Evolutionary conservation across 306 rosid species (phyloP).

Genomic region (Aeschynomene evenia): DNA sequence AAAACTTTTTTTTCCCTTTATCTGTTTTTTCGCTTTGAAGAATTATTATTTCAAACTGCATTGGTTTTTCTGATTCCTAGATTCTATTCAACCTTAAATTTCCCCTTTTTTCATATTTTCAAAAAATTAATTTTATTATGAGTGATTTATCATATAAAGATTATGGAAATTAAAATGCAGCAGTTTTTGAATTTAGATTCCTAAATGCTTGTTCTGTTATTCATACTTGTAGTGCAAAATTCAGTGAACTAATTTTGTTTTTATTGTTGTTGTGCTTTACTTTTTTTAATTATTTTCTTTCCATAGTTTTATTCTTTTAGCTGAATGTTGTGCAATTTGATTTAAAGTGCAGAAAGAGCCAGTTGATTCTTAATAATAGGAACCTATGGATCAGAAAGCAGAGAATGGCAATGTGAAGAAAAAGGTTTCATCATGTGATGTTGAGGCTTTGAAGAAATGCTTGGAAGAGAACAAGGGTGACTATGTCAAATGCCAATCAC

Average conservation of each 20-base stretch:
- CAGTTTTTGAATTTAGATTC: not conserved
- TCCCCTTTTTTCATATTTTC: not conserved
- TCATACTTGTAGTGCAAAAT: constrained; percentile 5
- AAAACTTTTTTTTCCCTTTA: not conserved
- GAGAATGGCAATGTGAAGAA: constrained; percentile 43
- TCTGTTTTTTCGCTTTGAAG: not conserved
- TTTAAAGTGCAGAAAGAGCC: constrained; percentile 25
- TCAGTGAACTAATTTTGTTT: not conserved
- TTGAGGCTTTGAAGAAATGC: constrained; percentile 80
- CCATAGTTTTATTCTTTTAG: not conserved
- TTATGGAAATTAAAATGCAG: not conserved
- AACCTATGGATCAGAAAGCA: constrained; percentile 46
- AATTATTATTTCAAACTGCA: not conserved
- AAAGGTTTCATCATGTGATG: constrained; percentile 61
- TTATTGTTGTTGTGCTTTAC: not conserved
- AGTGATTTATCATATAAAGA: not conserved
- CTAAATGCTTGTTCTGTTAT: not conserved
- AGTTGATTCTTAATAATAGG: constrained; percentile 16
- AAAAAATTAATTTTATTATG: not conserved
- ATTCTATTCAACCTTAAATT: not conserved
- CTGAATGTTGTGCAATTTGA: not conserved
- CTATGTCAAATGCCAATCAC: constrained; percentile 72
- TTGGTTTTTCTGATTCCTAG: not conserved
- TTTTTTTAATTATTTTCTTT: not conserved
- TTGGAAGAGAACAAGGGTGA: constrained; percentile 89